Percentiles rank a stretch among this genome's conserved stretches.
phyloP scores from a whole-genome alignment of 768 basidiomycete genomes.

The Agaricus blazei region DNA sequence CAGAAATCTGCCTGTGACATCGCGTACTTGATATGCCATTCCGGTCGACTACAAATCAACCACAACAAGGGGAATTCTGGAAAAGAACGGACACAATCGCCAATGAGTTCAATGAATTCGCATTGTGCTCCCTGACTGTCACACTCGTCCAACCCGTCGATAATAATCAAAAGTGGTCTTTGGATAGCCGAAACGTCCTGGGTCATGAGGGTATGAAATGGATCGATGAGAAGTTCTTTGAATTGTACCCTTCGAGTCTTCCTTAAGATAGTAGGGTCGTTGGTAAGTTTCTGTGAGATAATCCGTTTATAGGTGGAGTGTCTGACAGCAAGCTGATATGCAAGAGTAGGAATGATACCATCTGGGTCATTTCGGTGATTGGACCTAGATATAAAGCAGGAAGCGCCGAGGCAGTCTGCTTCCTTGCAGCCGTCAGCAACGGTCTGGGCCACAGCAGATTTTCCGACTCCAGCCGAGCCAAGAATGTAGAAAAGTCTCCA shows the following conservation, averaged over 20 bases:
- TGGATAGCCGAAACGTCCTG: neutral
- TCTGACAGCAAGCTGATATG: neutral
- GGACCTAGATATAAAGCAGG: neutral
- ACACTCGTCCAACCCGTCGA: constrained; percentile 7
- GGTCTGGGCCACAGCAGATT: constrained; percentile 5
- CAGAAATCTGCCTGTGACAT: neutral
- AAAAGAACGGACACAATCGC: no score
- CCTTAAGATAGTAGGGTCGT: neutral
- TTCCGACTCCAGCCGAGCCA: constrained; percentile 4
- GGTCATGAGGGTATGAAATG: neutral
- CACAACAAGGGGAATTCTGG: neutral
- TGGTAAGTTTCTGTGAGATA: neutral
- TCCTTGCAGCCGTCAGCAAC: neutral
- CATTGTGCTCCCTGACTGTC: neutral
- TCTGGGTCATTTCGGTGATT: neutral
- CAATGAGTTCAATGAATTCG: neutral
- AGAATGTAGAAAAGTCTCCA: constrained; percentile 1
- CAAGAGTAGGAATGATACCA: constrained; percentile 3
- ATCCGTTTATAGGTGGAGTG: neutral
- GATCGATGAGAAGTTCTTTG: neutral
- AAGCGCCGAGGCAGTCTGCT: neutral
- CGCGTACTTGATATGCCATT: neutral
- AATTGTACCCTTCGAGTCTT: neutral
- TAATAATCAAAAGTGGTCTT: neutral
- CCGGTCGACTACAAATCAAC: neutral